phyloP scores from a whole-genome alignment of 2,329 filamentous ascomycete species.

The Penicillium italicum region DNA sequence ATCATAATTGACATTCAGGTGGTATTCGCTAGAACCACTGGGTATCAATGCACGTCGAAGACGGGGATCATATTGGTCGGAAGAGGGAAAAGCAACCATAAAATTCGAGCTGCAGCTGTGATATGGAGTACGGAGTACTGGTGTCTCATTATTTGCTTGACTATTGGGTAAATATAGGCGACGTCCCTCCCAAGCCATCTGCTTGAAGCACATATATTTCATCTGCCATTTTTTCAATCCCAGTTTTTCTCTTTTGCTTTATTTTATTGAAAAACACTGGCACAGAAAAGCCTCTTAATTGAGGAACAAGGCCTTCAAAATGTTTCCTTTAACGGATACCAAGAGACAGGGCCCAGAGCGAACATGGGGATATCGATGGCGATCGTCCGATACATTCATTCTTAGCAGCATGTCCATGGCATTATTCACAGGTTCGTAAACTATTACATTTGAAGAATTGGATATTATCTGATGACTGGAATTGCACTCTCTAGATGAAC shows the following conservation, averaged over 20 bases:
- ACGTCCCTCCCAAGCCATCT: neutral
- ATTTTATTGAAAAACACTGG: neutral
- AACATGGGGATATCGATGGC: conserved; percentile 14
- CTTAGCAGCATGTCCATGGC: conserved; percentile 16
- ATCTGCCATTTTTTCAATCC: neutral
- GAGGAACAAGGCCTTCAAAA: neutral
- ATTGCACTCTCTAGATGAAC: conserved; percentile 11
- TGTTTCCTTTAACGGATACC: neutral
- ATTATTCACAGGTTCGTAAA: conserved; percentile 17
- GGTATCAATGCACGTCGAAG: neutral
- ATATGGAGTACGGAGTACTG: neutral
- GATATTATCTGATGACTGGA: neutral
- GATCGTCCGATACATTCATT: conserved; percentile 20
- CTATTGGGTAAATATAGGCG: neutral
- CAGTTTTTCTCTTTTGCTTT: neutral
- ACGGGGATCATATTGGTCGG: neutral
- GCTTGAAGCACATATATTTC: neutral
- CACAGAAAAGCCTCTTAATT: neutral
- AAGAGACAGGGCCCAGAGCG: neutral
- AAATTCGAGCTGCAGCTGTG: neutral
- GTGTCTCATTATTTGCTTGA: neutral
- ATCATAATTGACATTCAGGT: neutral
- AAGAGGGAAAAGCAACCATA: neutral
- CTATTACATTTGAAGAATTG: neutral
- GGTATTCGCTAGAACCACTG: neutral